phyloP scores from a whole-genome alignment of 768 basidiomycete species.

The Scleroderma citrinum region DNA sequence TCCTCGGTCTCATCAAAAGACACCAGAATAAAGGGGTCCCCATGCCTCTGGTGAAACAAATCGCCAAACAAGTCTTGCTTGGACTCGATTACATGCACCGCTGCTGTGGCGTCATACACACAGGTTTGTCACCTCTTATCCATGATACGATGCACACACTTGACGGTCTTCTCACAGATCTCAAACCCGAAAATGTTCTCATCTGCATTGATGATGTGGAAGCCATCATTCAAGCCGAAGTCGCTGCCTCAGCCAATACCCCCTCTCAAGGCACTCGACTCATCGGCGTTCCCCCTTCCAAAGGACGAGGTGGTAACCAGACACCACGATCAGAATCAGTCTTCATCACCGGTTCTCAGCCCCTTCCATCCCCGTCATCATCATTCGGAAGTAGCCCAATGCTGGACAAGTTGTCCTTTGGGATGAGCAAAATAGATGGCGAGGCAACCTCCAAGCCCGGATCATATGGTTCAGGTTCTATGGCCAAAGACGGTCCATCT shows the following conservation, averaged over 20 bases:
- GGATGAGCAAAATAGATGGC: slow-evolving; percentile 84
- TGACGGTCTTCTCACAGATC: slow-evolving; percentile 42
- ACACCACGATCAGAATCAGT: slow-evolving; percentile 80
- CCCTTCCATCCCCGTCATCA: slow-evolving; percentile 80
- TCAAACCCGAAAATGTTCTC: slow-evolving; percentile 97
- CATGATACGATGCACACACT: not conserved
- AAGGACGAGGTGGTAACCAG: slow-evolving; percentile 93
- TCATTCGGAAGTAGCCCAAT: slow-evolving; percentile 64
- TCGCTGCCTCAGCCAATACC: slow-evolving; percentile 39
- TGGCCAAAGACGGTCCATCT: slow-evolving; percentile 17
- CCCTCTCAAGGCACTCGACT: slow-evolving; percentile 50
- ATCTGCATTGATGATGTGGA: slow-evolving; percentile 98
- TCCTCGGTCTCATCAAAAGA: slow-evolving; percentile 93
- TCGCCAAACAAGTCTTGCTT: slow-evolving; percentile 92
- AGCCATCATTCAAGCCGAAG: slow-evolving; percentile 79
- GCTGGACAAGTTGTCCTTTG: slow-evolving; percentile 85
- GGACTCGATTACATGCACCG: slow-evolving; percentile 98
- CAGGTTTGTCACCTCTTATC: slow-evolving; percentile 41
- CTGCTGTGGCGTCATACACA: slow-evolving; percentile 96
- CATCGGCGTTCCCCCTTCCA: slow-evolving; percentile 89
- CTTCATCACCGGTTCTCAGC: slow-evolving; percentile 90
- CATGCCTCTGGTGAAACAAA: slow-evolving; percentile 87
- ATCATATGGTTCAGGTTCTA: slow-evolving; percentile 22
- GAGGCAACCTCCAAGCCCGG: slow-evolving; percentile 32
- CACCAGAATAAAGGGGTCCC: slow-evolving; percentile 99